Conservation (phyloP, 306 rosid species). For the Castanea crenata region DNA sequence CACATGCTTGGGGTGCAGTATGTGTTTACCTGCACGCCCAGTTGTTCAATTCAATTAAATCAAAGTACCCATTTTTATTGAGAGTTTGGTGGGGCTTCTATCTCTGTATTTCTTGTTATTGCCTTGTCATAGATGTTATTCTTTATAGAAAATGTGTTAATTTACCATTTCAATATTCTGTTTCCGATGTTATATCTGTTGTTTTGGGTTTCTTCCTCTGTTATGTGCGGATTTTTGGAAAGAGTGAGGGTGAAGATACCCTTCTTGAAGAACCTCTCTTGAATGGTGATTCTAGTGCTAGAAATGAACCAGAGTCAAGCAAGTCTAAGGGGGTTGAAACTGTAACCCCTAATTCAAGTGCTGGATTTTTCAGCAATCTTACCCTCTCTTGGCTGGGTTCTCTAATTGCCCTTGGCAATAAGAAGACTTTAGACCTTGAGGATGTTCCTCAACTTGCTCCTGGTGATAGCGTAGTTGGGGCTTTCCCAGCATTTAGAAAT, state of each 20-base stretch:
- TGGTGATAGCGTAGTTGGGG: conserved; percentile 35
- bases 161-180: conserved; percentile 19
- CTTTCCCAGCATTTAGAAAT: conserved; percentile 29
- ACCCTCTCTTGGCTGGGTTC: conserved; percentile 50
- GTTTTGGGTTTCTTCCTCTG: conserved; percentile 35
- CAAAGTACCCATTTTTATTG: conserved; percentile 30
- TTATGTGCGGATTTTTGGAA: conserved; percentile 31
- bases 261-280: conserved; percentile 41
- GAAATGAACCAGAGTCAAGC: conserved; percentile 7
- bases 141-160: conserved; percentile 9
- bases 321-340: conserved; percentile 31
- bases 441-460: conserved; percentile 48
- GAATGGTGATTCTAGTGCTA: conserved; percentile 17
- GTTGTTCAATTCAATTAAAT: conserved; percentile 27
- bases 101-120: conserved; percentile 32
- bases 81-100: conserved; percentile 43
- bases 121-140: conserved; percentile 28
- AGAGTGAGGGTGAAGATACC: conserved; percentile 19
- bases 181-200: conserved; percentile 39
- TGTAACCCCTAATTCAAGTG: conserved; percentile 49
- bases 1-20: conserved; percentile 37
- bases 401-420: conserved; percentile 39
- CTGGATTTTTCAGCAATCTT: conserved; percentile 52
- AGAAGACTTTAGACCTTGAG: conserved; percentile 45
- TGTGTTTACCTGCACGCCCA: conserved; percentile 22